phyloP scores from a whole-genome alignment of 805 yeast genomes.

The Candida tibetensis region DNA sequence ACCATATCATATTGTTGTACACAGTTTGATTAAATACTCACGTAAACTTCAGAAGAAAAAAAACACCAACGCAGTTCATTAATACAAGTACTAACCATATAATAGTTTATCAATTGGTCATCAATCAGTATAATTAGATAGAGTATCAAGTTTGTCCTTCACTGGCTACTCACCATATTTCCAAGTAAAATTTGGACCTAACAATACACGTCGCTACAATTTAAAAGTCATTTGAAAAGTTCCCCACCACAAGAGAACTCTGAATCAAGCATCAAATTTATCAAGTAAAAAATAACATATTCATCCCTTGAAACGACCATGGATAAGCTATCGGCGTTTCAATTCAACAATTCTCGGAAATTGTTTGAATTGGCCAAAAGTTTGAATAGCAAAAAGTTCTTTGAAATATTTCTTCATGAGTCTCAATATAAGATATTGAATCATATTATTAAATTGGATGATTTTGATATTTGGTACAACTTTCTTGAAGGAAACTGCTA shows the following conservation, averaged over 20 bases:
- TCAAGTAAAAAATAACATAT: too few species aligned
- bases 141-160: too few species aligned
- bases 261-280: too few species aligned
- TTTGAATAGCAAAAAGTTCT: constrained; percentile 29
- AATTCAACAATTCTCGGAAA: constrained; percentile 27
- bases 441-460: constrained; percentile 38
- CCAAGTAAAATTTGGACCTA: too few species aligned
- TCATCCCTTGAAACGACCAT: too few species aligned
- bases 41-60: not conserved
- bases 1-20: too few species aligned
- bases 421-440: constrained; percentile 54
- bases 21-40: not conserved
- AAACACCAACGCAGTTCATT: not conserved
- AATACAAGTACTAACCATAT: not conserved
- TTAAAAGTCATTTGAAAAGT: too few species aligned
- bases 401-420: constrained; percentile 45
- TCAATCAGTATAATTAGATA: not conserved
- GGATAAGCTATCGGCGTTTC: constrained; percentile 40
- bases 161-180: too few species aligned
- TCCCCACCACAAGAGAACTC: too few species aligned
- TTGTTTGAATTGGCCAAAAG: constrained; percentile 36
- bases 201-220: too few species aligned
- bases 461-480: constrained; percentile 41
- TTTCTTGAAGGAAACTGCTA: constrained; percentile 42
- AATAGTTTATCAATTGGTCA: not conserved